A percentile compares a stretch with the other conserved stretches of the same genome.
phyloP scores from a whole-genome alignment of 1,284 basidiomycete species.

The Ganoderma meredithae region DNA sequence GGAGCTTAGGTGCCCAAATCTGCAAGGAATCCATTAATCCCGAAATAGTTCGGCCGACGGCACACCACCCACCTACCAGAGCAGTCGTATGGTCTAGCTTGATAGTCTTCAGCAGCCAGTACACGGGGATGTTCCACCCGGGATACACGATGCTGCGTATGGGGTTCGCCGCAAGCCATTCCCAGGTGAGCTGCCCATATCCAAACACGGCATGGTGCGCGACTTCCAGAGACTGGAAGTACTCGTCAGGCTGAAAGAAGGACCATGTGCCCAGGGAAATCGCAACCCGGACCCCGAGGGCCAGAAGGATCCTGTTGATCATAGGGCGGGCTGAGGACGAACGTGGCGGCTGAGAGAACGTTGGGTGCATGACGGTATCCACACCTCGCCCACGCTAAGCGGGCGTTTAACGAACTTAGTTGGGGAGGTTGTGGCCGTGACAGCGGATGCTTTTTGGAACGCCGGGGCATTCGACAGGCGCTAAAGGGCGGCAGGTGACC shows the following conservation, averaged over 20 bases:
- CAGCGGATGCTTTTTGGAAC: neutral
- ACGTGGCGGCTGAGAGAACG: neutral
- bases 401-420: constrained; percentile 2
- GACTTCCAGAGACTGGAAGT: constrained; percentile 94
- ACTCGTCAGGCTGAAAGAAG: constrained; percentile 98
- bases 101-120: constrained; percentile 69
- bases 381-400: neutral
- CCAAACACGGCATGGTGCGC: constrained; percentile 92
- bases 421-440: neutral
- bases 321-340: neutral
- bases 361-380: neutral
- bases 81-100: constrained; percentile 59
- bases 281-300: constrained; percentile 53
- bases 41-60: neutral
- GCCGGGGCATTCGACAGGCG: neutral
- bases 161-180: constrained; percentile 82
- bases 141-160: constrained; percentile 81
- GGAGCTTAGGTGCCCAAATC: constrained; percentile 75
- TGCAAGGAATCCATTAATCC: constrained; percentile 38
- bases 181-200: constrained; percentile 95
- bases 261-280: constrained; percentile 80
- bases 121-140: constrained; percentile 80
- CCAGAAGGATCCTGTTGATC: constrained; percentile 14
- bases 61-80: constrained; percentile 55
- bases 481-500: neutral